Base-by-base conservation (phyloP, 2,329 filamentous ascomycete genomes). In the Alternaria brassicicola region DNA sequence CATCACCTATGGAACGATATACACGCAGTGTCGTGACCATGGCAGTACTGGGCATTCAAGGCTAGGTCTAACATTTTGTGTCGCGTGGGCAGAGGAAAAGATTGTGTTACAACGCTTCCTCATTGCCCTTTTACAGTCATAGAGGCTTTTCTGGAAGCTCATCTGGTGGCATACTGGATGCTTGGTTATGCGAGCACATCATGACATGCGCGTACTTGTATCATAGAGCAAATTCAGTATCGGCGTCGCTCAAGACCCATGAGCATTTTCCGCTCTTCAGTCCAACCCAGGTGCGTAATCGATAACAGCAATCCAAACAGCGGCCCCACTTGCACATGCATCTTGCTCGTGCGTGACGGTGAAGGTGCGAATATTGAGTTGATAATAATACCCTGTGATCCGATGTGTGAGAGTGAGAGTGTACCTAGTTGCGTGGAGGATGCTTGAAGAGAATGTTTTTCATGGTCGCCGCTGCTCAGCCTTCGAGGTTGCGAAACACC, bases 121-220 rank as follows among this genome's bases (percentile, higher is more conserved):
- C 36, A 57, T 47, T 64, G 66, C 49, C 61, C 28, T 68, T 70
- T 66, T 68, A 69, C 63, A 70, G 63, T 65, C 67, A 70, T 67
- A 71, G 64, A 72, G 68, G 66, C 61, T 62, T 65, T 57, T 59
- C 65, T 62, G 61, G 63, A 61, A 64, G 63, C 64, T 64, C 64
- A 69, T 65, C 55, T 59, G 63, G 63, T 52, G 69, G 71, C 68
- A 70, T 70, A 65, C 47, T 53, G 67, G 60, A 65, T 66, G 53
- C 61, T 56, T 59, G 64, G 62, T 60, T 67, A 65, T 65, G 65
- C 59, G 60, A 65, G 63, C 63, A 67, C 58, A 65, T 63, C 65
- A 57, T 63, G 68, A 64, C 52, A 60, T 61, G 64, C 64, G 63
- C 58, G 63, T 61, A 61, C 61, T 64, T 75, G 70, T 76, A 75